phyloP scores from a whole-genome alignment of 1,284 basidiomycete species.

The Ceratobasidium sp. region DNA sequence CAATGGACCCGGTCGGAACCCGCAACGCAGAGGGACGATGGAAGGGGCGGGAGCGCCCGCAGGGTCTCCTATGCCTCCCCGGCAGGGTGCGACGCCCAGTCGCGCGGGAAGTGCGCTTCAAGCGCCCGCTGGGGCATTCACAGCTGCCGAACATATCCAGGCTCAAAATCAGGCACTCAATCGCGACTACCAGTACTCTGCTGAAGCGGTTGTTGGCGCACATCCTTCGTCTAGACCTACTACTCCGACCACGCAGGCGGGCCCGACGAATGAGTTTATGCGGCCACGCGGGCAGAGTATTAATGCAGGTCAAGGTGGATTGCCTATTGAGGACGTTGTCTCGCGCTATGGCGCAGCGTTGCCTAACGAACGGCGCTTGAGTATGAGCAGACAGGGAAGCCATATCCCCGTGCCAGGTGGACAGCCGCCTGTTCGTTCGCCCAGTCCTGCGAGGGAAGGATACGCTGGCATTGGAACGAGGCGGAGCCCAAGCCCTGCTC shows the following conservation, averaged over 20 bases:
- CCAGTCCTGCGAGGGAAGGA: constrained; percentile 67
- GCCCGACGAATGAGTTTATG: constrained; percentile 80
- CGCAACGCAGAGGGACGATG: constrained; percentile 38
- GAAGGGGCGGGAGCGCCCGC: constrained; percentile 48
- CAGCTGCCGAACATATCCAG: constrained; percentile 42
- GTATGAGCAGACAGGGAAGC: constrained; percentile 60
- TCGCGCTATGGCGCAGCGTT: constrained; percentile 85
- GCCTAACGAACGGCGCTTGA: constrained; percentile 81
- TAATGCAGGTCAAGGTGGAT: constrained; percentile 57
- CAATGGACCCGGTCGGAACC: constrained; percentile 49
- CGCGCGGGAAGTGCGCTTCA: constrained; percentile 37
- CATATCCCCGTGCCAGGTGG: constrained; percentile 51
- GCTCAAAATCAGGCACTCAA: constrained; percentile 45
- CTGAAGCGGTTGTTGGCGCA: constrained; percentile 79
- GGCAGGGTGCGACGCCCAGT: constrained; percentile 18
- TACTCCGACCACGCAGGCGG: constrained; percentile 68
- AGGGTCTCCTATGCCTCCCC: neutral
- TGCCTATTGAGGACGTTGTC: constrained; percentile 79
- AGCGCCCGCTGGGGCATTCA: constrained; percentile 40
- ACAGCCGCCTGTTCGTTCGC: constrained; percentile 52
- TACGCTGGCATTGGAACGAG: constrained; percentile 84
- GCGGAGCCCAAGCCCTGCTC: constrained; percentile 69
- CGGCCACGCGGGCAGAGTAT: constrained; percentile 62
- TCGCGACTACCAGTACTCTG: constrained; percentile 56
- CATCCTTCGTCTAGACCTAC: constrained; percentile 78